phyloP scores from a whole-genome alignment of 1,284 basidiomycete genomes.

The Ustilago xerochloae region DNA sequence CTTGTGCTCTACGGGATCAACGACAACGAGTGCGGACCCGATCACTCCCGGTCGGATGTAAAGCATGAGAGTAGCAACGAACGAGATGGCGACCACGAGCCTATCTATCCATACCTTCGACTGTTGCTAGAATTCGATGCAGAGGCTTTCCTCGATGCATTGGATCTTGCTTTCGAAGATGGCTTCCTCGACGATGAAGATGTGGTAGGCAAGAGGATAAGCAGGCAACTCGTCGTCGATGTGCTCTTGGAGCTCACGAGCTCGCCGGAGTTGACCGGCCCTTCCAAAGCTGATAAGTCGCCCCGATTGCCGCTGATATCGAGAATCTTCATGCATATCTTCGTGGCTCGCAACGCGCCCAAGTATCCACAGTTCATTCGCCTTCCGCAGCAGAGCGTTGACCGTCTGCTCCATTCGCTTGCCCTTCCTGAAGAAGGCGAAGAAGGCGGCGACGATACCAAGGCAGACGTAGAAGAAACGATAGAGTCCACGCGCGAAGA shows the following conservation, averaged over 20 bases:
- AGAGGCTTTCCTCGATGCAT: slow-evolving; percentile 90
- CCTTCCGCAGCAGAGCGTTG: slow-evolving; percentile 77
- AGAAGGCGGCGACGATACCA: slow-evolving; percentile 64
- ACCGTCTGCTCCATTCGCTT: slow-evolving; percentile 81
- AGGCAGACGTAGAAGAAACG: background rate
- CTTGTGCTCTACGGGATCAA: slow-evolving; percentile 73
- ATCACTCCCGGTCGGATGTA: slow-evolving; percentile 67
- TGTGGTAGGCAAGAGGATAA: slow-evolving; percentile 69
- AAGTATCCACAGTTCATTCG: slow-evolving; percentile 93
- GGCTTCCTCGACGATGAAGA: slow-evolving; percentile 84
- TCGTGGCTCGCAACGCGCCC: slow-evolving; percentile 93
- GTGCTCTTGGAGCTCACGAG: slow-evolving; percentile 80
- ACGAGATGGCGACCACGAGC: slow-evolving; percentile 72
- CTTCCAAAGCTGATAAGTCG: background rate
- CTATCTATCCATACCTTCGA: slow-evolving; percentile 83
- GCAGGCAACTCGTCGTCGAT: slow-evolving; percentile 84
- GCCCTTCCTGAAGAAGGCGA: slow-evolving; percentile 83
- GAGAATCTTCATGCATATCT: slow-evolving; percentile 87
- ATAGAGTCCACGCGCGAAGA: slow-evolving; percentile 80
- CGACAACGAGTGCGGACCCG: no score
- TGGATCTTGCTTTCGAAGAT: slow-evolving; percentile 96
- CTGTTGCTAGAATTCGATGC: slow-evolving; percentile 88
- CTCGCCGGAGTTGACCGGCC: background rate
- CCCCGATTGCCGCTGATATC: slow-evolving; percentile 27
- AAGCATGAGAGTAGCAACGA: slow-evolving; percentile 70